These are phyloP conservation scores for Ceratocystis alfenasii DNA, from an alignment of 2,329 filamentous ascomycete genomes.

Conservation along the genomic window DNA sequence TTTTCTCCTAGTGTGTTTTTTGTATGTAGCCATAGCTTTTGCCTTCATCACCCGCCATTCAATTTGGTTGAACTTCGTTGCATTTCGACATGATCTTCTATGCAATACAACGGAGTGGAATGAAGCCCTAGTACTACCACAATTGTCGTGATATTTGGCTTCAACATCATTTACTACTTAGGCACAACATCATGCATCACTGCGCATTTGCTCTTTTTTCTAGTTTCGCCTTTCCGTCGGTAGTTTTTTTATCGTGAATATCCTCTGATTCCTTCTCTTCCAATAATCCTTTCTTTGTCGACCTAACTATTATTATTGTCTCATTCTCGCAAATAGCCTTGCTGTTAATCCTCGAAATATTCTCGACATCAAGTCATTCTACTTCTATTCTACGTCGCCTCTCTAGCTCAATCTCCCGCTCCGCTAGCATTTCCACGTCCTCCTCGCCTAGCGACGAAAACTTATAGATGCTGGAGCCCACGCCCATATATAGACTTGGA, in stretches of 20 bases:
- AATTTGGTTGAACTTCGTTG: neutral
- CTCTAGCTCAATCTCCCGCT: conserved; percentile 7
- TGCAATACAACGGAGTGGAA: neutral
- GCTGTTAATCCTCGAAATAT: neutral
- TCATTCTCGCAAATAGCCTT: neutral
- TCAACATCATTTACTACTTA: neutral
- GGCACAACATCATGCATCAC: neutral
- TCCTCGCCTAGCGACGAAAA: conserved; percentile 15
- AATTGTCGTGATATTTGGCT: neutral
- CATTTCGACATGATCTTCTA: neutral
- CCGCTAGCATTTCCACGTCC: conserved; percentile 10
- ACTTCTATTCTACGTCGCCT: neutral
- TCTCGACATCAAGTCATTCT: neutral
- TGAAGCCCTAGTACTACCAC: neutral
- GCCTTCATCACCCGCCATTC: too few relatives aligned
- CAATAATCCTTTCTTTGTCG: too few relatives aligned
- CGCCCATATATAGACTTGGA: conserved; percentile 17
- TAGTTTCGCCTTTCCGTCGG: neutral
- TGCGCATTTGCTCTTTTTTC: neutral
- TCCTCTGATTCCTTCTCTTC: neutral
- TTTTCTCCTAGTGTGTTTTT: neutral
- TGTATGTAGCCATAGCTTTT: too few relatives aligned
- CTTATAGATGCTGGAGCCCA: conserved; percentile 16
- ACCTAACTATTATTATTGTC: neutral
- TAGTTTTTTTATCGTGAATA: neutral